Evolutionary conservation across 345 rosid genomes (phyloP), one percentile per base, ranked within the genome.

Genomic region (Isatis tinctoria): DNA sequence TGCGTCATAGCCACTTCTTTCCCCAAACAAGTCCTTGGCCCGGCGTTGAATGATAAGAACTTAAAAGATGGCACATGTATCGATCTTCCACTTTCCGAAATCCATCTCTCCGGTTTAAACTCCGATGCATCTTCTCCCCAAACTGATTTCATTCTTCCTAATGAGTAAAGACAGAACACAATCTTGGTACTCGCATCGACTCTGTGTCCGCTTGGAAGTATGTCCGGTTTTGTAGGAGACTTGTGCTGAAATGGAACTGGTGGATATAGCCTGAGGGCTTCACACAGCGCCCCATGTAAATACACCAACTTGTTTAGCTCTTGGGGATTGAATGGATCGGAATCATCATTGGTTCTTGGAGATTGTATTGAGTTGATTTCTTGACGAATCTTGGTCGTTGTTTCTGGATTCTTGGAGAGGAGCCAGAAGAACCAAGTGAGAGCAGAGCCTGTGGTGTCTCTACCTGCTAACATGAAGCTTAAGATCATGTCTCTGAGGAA

Each of bases 341-440:
- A 39, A 60, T 16, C 51, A 45, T 14, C 12, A n/a, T 5, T 35
- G 49, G 65, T 56, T 44, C 52, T 66, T 26, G 52, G 60, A 61
- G 51, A 37, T 26, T 72, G 18, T 10, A 37, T 53, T 52, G 57
- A 22, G 12, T 58, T 74, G 67, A 76, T 47, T 52, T 83, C 80
- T 61, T 78, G 72, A 16, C 72, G 61, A 45, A 79, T 81, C 64
- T 73, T 76, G 33, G 14, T 47, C 37, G 63, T 69, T 4, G 17
- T 59, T 6, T 16, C 2, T 2, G 77, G 77, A 45, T 77, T 72
- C 32, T 66, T 76, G 1, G 78, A 74, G 22, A 79, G 60, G 30
- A 73, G 69, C 84, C 78, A 81, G 16, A 83, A 79, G 64, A 81
- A 78, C 84, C 84, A 83, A 65, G 79, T 48, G 26, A 83, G 81